Percentiles rank a stretch among this genome's conserved stretches.
Conservation (phyloP, 2,329 filamentous ascomycete genomes). For the Raffaelea albimanens region DNA sequence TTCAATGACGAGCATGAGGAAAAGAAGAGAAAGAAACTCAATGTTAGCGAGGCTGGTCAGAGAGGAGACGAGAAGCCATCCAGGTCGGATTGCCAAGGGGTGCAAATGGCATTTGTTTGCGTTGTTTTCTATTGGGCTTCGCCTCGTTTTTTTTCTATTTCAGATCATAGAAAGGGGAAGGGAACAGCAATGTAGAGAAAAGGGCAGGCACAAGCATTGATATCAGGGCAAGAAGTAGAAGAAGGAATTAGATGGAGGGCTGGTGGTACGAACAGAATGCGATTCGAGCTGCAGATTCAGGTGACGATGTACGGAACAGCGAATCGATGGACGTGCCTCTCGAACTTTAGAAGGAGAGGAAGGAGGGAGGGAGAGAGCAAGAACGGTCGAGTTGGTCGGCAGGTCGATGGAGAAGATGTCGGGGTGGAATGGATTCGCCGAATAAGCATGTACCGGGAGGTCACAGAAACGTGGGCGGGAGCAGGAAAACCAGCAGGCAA, state of each 20-base stretch:
- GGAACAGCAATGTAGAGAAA: background rate
- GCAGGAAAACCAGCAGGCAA: background rate
- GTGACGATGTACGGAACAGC: background rate
- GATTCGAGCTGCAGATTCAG: background rate
- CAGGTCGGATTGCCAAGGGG: no score
- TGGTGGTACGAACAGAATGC: background rate
- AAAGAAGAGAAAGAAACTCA: background rate
- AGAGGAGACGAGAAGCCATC: no score
- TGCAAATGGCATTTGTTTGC: no score
- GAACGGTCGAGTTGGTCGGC: background rate
- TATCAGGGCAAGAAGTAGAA: background rate
- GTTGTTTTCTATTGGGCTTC: no score
- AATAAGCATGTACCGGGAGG: background rate
- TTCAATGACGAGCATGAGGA: conserved; percentile 44
- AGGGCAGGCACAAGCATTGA: no score
- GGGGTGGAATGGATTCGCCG: background rate
- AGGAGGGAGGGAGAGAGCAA: background rate
- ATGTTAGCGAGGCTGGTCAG: background rate
- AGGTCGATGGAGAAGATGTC: background rate
- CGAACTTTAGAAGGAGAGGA: background rate
- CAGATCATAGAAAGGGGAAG: background rate
- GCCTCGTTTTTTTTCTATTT: no score
- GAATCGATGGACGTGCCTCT: background rate
- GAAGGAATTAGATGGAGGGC: background rate
- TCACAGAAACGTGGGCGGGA: background rate